These are phyloP conservation scores for Cercis canadensis DNA, from an alignment of 306 rosid genomes.

Conservation along the genomic window DNA sequence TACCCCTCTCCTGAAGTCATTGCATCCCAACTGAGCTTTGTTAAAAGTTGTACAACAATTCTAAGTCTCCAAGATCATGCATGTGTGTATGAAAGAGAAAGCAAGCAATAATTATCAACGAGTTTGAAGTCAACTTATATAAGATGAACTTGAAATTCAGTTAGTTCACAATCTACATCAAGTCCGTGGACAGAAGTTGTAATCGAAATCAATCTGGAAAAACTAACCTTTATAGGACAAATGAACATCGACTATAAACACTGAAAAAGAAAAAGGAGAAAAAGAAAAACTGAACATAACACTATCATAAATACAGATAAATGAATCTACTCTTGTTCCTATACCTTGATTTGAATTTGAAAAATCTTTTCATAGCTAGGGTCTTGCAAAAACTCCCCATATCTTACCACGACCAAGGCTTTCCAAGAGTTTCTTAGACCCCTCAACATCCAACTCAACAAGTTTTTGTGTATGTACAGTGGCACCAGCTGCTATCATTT, in stretches of 20 bases:
- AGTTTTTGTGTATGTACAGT: constrained; percentile 68
- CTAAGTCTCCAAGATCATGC: too few relatives aligned
- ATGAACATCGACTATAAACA: constrained; percentile 42
- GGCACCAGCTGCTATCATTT: constrained; percentile 84
- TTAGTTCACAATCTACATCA: constrained; percentile 21
- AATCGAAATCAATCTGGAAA: constrained; percentile 32
- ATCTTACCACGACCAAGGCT: constrained; percentile 86
- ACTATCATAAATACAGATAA: constrained; percentile 51
- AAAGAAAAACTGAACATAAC: constrained; percentile 36
- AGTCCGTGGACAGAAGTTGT: constrained; percentile 31
- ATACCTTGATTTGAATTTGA: constrained; percentile 32
- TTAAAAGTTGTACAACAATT: too few relatives aligned
- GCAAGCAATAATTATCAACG: background rate
- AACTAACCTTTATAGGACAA: constrained; percentile 39
- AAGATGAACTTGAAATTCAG: background rate
- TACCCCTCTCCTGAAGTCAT: constrained; percentile 2
- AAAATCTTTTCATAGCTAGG: constrained; percentile 44
- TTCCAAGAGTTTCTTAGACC: constrained; percentile 82
- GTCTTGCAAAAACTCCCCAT: constrained; percentile 90
- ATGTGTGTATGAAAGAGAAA: background rate
- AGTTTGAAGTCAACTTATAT: background rate
- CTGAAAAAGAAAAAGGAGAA: background rate
- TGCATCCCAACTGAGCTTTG: constrained; percentile 2
- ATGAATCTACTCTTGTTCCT: constrained; percentile 37
- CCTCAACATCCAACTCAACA: constrained; percentile 74